Base-by-base conservation (phyloP, 768 basidiomycete genomes). In the Naganishia antarctica region DNA sequence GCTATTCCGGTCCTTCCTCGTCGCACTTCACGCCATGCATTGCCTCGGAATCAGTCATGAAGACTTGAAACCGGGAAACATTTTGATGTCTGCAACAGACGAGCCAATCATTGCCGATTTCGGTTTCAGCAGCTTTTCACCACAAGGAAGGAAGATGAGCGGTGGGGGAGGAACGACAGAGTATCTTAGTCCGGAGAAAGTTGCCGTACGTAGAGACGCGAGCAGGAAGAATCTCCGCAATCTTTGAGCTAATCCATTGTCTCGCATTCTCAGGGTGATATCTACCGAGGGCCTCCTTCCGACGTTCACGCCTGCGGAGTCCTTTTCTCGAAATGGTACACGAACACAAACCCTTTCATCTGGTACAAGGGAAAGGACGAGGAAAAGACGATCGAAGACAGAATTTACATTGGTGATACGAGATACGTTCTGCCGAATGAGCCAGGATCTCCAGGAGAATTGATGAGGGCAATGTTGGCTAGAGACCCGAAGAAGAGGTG, bases 51-150 rank as follows among this genome's bases (percentile, higher is more conserved):
- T 82, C 70, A 76, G 78, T 28, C 81, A 83, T 65, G 80, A 79
- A 23, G 80, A 83, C 67, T 63, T 82, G 40, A 75, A 79, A 37
- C 80, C 80, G 16, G 75, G 78, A 18, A 82, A 83, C 65, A 75
- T 82, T 58, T 69, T 82, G 29, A 73, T 82, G 41, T 69, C 78
- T 61, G 46, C 68, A 1, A 44, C 70, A 0, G 66, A 70, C n/a
- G 21, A 51, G 11, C 73, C 74, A 2, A 57, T 68, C 1, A 45
- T 75, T 12, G 71, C 74, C 11, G 76, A 77, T 47, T 74, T 77
- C 49, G 76, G 76, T 0, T 74, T 77, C 66, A 69, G 69, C 29
- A 73, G 72, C 29, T 75, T 77, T 62, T 65, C 40, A 26, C 71
- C 73, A 1, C 11, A 57, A 26, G 68, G 65, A 16, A 68, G 64